Evolutionary conservation across 805 yeast genomes (phyloP).

Genomic region (Tetrapisispora fleetii): DNA sequence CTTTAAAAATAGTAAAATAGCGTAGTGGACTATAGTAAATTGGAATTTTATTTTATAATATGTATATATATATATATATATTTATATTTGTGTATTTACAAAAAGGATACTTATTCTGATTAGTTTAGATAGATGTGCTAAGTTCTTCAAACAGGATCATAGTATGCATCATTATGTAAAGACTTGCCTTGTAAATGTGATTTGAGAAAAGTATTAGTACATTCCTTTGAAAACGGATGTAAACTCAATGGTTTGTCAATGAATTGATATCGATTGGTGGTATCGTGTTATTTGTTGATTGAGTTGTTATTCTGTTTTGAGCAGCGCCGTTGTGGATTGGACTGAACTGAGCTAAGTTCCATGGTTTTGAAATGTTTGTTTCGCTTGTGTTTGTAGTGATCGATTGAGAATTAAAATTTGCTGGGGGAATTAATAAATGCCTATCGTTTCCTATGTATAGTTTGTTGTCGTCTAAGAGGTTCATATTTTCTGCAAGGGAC

Average conservation of each 20-base stretch:
- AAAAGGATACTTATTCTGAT: too few species aligned
- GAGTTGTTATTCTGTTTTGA: slow-evolving; percentile 2
- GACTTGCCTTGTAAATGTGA: not conserved
- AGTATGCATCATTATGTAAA: not conserved
- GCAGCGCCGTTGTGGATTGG: slow-evolving; percentile 28
- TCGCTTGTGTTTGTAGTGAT: not conserved
- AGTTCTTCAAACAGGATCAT: too few species aligned
- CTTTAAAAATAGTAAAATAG: too few species aligned
- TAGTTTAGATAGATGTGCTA: too few species aligned
- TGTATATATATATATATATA: too few species aligned
- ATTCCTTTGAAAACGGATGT: not conserved
- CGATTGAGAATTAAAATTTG: not conserved
- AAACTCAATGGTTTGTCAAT: not conserved
- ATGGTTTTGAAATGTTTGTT: slow-evolving; percentile 68
- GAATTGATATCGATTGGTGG: not conserved
- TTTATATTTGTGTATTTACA: too few species aligned
- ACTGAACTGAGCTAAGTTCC: slow-evolving; percentile 81
- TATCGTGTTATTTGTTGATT: not conserved
- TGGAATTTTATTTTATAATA: too few species aligned
- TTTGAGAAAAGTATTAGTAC: not conserved
- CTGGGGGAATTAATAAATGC: not conserved
- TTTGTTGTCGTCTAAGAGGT: not conserved
- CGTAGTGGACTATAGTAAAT: too few species aligned
- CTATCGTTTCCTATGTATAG: not conserved
- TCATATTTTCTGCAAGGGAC: not conserved